Conservation (phyloP, 768 basidiomycete species). For the Mycena olivaceomarginata region DNA sequence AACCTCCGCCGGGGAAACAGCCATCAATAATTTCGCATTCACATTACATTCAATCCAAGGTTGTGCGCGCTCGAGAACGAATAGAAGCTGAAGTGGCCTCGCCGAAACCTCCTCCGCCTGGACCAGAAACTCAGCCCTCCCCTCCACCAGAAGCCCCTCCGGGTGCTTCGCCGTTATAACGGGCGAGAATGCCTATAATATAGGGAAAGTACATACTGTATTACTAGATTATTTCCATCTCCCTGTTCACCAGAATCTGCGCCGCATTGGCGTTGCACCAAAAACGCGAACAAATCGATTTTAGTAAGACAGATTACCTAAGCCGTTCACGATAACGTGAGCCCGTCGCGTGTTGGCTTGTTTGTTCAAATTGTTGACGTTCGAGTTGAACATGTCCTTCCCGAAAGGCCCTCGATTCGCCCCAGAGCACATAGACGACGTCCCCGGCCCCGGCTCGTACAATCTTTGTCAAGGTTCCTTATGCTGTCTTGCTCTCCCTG, state of each 20-base stretch:
- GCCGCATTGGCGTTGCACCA: background rate
- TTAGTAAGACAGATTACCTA: background rate
- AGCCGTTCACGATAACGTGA: conserved; percentile 9
- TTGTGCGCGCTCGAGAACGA: conserved; percentile 95
- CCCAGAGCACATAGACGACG: conserved; percentile 63
- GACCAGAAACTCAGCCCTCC: conserved; percentile 24
- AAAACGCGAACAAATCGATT: background rate
- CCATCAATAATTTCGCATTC: conserved; percentile 74
- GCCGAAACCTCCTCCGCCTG: conserved; percentile 17
- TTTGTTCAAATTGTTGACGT: conserved; percentile 16
- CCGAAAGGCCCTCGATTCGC: conserved; percentile 69
- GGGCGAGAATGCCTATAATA: background rate
- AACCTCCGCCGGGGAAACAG: conserved; percentile 66
- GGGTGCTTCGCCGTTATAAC: conserved; percentile 18
- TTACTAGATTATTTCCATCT: conserved; percentile 28
- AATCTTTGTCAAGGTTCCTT: conserved; percentile 61
- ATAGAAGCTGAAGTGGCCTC: conserved; percentile 89
- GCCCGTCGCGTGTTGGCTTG: conserved; percentile 2
- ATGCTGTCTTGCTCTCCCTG: background rate
- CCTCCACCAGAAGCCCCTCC: conserved; percentile 32
- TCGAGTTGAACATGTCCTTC: conserved; percentile 54
- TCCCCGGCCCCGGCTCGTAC: conserved; percentile 73
- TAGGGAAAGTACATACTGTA: conserved; percentile 33
- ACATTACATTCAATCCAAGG: conserved; percentile 97
- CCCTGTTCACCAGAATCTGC: conserved; percentile 21